These are phyloP conservation scores for Dipteronia sinensis DNA, from an alignment of 345 rosid species.

Conservation along the genomic window DNA sequence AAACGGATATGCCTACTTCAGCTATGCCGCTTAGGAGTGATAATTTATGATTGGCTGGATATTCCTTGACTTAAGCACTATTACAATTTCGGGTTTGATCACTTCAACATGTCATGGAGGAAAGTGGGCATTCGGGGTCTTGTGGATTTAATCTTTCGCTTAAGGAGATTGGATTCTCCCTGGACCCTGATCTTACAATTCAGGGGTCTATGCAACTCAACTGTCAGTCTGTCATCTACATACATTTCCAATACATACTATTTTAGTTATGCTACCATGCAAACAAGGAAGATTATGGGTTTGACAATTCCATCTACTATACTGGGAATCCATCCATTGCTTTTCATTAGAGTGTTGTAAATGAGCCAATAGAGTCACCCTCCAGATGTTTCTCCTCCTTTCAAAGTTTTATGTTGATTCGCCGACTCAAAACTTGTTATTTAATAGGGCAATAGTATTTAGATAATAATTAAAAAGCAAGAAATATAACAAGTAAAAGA, in stretches of 20 bases:
- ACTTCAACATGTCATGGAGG: slow-evolving; percentile 80
- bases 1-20: slow-evolving; percentile 78
- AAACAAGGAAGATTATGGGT: slow-evolving; percentile 63
- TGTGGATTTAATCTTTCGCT: slow-evolving; percentile 64
- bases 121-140: slow-evolving; percentile 72
- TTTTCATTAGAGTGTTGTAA: slow-evolving; percentile 79
- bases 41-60: slow-evolving; percentile 92
- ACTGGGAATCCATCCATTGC: slow-evolving; percentile 77
- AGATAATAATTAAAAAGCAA: not conserved
- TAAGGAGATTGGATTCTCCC: slow-evolving; percentile 95
- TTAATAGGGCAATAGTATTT: not conserved
- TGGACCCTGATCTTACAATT: slow-evolving; percentile 88
- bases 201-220: slow-evolving; percentile 76
- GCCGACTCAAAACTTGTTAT: not conserved
- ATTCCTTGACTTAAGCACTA: slow-evolving; percentile 79
- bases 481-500: not conserved
- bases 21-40: slow-evolving; percentile 72
- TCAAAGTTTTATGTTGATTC: slow-evolving; percentile 24
- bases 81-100: slow-evolving; percentile 91
- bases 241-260: slow-evolving; percentile 78
- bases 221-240: slow-evolving; percentile 47
- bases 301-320: slow-evolving; percentile 78
- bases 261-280: slow-evolving; percentile 91
- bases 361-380: slow-evolving; percentile 85
- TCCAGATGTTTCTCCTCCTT: slow-evolving; percentile 63